Base-by-base conservation (phyloP, 257 asterid species). In the Orobanche coerulescens region DNA sequence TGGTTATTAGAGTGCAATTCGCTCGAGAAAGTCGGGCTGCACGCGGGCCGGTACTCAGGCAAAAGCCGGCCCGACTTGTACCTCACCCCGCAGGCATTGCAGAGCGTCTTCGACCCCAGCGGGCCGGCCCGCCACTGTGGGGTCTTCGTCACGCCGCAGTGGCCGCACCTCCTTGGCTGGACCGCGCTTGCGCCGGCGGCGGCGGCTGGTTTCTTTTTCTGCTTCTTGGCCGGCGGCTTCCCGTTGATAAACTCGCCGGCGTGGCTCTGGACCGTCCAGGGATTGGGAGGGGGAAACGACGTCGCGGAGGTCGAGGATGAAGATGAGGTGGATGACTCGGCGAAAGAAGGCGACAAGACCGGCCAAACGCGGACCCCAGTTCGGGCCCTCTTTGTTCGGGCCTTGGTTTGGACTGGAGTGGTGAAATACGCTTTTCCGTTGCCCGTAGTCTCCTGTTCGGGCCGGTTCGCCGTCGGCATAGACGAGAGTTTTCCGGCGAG, bases 61-160 rank as follows among this genome's bases (percentile, higher is more conserved):
- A 79, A 22, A 3, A 82, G 86, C 65, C 90, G 80, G 2, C 90
- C 90, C 54, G 90, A 82, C 73, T 82, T 82, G 20, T 10, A 79
- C 64, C 90, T 58, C n/a, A 82, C 90, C 13, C 88, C 88, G 15
- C 88, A 79, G 0, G 88, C 88, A 12, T 79, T 82, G 43, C 88
- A 82, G 0, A 82, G 83, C 0, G 89, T 79, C 65, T 82, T 82
- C 12, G 86, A 72, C 3, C 90, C 90, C 19, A 70, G 67, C 4
- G 90, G 90, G 16, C 90, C 90, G 69, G 90, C 75, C 66, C 90
- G 80, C 90, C 90, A 82, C 76, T 82, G 90, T 0, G 90, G 90
- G 12, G 90, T 79, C 74, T 82, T 82, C 25, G 85, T 78, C 0
- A 82, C 86, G 4, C 78, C 80, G 46, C 90, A 82, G 15, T 82